Base-by-base conservation (phyloP, 1,284 basidiomycete species). In the Veloboletus limbatus region DNA sequence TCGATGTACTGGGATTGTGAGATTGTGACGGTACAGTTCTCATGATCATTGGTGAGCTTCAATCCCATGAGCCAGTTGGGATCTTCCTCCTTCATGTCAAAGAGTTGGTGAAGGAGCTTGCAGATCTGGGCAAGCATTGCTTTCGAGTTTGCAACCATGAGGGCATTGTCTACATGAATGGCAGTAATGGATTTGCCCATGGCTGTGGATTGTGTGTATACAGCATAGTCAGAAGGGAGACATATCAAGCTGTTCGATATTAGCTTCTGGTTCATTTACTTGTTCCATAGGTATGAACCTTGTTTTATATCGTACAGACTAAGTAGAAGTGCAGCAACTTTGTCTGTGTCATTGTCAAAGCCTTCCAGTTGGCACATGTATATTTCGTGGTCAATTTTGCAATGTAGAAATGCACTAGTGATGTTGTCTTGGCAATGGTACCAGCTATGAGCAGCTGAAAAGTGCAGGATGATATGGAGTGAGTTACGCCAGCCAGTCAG, bases 381-480 rank as follows among this genome's bases (percentile, higher is more conserved):
- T 27, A 52, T 48, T 5, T 52, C 24, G 3, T 47, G 45, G 7
- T 51, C 31, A 3, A 47, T 47, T 11, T 48, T 31, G 7, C 56
- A 58, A 40, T 69, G 66, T 0, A 64, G 53, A 43, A 66, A 73
- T 1, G 67, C 63, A 0, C 62, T 57, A 1, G 56, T 58, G n/a
- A 72, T 57, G 40, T 74, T 61, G 6, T 68, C 52, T 37, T 67
- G 66, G 24, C 62, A 59, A 5, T 66, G 33, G 2, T 63, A 45
- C 38, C 59, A 58, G 20, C 63, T 53, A 6, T 57, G 41, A 0
- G 44, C 28, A 0, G 66, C 65, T 1, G 61, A 62, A 1, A 65
- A 46, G 0, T 68, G 62, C 0, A 69, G 42, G 2, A 66, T 44
- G 10, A 61, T 51, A 0, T 59, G 43, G 1, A 74, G 52, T 0